phyloP scores from a whole-genome alignment of 768 basidiomycete genomes.

The Pulveroboletus sp. region DNA sequence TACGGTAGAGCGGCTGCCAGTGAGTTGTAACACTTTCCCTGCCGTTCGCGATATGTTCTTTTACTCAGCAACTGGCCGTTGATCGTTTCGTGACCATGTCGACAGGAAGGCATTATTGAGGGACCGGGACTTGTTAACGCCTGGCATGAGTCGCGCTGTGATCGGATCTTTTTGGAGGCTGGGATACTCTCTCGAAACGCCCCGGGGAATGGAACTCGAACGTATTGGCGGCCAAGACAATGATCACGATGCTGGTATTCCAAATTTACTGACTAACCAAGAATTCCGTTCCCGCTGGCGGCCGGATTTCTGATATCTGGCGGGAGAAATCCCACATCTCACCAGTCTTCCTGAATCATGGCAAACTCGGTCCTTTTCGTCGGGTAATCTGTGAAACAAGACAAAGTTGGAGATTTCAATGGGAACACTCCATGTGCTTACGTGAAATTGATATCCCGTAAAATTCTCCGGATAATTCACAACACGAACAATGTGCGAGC shows the following conservation, averaged over 20 bases:
- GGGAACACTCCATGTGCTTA: conserved; percentile 1
- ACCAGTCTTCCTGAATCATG: background rate
- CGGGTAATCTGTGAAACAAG: conserved; percentile 1
- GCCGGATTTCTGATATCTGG: background rate
- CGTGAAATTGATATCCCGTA: background rate
- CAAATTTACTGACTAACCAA: conserved; percentile 9
- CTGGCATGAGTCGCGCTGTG: conserved; percentile 2
- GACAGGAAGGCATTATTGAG: background rate
- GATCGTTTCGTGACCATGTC: background rate
- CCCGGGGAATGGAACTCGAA: background rate
- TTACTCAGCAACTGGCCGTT: background rate
- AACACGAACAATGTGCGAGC: background rate
- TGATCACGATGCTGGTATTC: conserved; percentile 2
- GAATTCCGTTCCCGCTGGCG: background rate
- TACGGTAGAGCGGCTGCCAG: background rate
- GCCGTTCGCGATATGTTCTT: background rate
- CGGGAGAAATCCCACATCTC: background rate
- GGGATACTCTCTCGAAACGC: background rate
- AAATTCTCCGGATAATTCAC: background rate
- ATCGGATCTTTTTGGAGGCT: conserved; percentile 3
- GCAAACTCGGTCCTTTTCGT: background rate
- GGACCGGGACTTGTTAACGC: conserved; percentile 1
- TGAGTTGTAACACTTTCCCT: background rate
- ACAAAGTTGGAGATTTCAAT: background rate
- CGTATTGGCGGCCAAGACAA: background rate